A percentile compares a stretch with the other conserved stretches of the same genome.
These are phyloP conservation scores for Melocanna baccifera DNA, from an alignment of 176 grass and related monocot genomes.

Conservation along the genomic window DNA sequence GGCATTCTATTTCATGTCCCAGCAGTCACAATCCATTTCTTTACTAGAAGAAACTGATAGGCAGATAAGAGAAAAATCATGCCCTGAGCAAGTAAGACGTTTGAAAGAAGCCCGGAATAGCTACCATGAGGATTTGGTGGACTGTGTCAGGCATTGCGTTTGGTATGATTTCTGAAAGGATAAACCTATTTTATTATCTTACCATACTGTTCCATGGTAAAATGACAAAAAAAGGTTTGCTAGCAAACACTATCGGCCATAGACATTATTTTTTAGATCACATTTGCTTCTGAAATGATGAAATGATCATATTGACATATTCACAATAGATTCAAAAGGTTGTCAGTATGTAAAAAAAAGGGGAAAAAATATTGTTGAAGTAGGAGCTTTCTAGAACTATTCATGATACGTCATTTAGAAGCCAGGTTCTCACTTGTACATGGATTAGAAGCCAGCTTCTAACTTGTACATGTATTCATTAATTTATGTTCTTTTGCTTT, in stretches of 20 bases:
- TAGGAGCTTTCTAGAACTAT: not conserved
- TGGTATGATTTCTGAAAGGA: slow-evolving; percentile 51
- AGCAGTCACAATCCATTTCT: slow-evolving; percentile 69
- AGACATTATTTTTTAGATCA: not conserved
- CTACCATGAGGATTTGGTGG: slow-evolving; percentile 80
- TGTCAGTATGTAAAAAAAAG: not conserved
- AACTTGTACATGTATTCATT: not conserved
- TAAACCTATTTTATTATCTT: not conserved
- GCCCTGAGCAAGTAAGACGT: slow-evolving; percentile 66
- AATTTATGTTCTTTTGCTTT: not conserved
- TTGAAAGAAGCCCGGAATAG: slow-evolving; percentile 81
- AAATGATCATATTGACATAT: not conserved
- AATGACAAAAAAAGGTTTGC: not conserved
- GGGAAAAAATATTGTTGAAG: not conserved
- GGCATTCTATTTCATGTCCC: slow-evolving; percentile 86
- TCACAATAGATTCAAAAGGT: not conserved
- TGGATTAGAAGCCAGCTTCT: not conserved
- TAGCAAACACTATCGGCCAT: not conserved
- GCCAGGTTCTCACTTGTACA: not conserved
- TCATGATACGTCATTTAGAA: not conserved
- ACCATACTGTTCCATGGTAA: not conserved
- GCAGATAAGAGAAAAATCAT: slow-evolving; percentile 83
- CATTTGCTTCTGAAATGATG: not conserved
- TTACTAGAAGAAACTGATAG: slow-evolving; percentile 85
- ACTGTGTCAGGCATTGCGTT: slow-evolving; percentile 77